Evolutionary conservation across 345 rosid species (phyloP).

Genomic region (Physaria fendleri): DNA sequence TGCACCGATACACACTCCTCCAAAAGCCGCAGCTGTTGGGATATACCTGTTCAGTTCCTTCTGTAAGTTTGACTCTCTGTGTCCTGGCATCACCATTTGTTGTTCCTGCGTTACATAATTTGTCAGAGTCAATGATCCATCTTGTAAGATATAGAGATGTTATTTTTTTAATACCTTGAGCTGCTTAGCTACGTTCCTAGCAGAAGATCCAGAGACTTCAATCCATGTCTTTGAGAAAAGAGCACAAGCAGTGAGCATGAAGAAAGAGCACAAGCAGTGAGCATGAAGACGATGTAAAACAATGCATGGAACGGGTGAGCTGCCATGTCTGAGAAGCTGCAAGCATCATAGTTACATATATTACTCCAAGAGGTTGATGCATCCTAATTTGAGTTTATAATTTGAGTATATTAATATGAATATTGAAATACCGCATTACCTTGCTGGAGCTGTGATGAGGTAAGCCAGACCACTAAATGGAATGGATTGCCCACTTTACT

Average conservation of each 20-base stretch:
- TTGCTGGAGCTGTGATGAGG: constrained; percentile 77
- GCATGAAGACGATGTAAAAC: constrained; percentile 73
- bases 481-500: constrained; percentile 65
- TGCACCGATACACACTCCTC: constrained; percentile 83
- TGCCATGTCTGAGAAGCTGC: constrained; percentile 90
- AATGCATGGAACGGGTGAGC: constrained; percentile 88
- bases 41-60: constrained; percentile 81
- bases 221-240: constrained; percentile 90
- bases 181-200: constrained; percentile 81
- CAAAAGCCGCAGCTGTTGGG: constrained; percentile 91
- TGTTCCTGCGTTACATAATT: constrained; percentile 46
- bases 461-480: constrained; percentile 85
- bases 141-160: not conserved
- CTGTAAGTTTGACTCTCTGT: constrained; percentile 79
- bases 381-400: not conserved
- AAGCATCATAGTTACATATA: not conserved
- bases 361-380: not conserved
- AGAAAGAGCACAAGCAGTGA: constrained; percentile 74
- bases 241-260: constrained; percentile 81
- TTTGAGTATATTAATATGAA: not conserved
- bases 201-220: constrained; percentile 86
- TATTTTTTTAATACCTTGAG: constrained; percentile 49
- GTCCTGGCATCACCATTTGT: constrained; percentile 98
- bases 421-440: constrained; percentile 31
- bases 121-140: not conserved